phyloP scores from a whole-genome alignment of 2,329 filamentous ascomycete species.

The Colletotrichum sp. region DNA sequence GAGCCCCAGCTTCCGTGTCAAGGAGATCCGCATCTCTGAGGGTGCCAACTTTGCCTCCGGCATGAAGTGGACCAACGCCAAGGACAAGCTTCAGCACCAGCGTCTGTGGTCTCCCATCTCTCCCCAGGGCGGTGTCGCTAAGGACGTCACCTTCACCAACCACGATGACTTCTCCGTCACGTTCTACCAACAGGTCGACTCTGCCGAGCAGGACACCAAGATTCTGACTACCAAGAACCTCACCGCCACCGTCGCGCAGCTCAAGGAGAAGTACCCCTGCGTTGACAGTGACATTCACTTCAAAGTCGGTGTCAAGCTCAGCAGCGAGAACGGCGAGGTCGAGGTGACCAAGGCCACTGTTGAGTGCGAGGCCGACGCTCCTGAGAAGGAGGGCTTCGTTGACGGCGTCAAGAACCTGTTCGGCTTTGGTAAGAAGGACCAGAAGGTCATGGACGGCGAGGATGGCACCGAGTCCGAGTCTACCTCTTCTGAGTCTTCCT shows the following conservation, averaged over 20 bases:
- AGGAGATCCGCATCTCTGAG: constrained; percentile 90
- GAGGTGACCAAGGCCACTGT: constrained; percentile 77
- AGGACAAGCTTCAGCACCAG: constrained; percentile 76
- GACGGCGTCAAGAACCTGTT: constrained; percentile 97
- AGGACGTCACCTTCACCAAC: constrained; percentile 85
- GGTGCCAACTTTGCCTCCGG: constrained; percentile 74
- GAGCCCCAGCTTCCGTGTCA: constrained; percentile 95
- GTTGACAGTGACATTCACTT: constrained; percentile 77
- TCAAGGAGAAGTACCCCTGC: constrained; percentile 82
- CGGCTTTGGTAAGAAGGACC: constrained; percentile 89
- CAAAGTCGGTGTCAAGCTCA: constrained; percentile 78
- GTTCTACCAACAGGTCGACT: constrained; percentile 76
- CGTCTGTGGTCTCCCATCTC: constrained; percentile 83
- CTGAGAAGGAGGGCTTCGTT: constrained; percentile 79
- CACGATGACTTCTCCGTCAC: constrained; percentile 80
- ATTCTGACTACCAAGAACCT: constrained; percentile 81
- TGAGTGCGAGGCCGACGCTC: constrained; percentile 81
- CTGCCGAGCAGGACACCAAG: constrained; percentile 65
- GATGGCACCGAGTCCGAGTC: constrained; percentile 41
- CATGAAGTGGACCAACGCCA: constrained; percentile 74
- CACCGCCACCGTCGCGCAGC: constrained; percentile 78
- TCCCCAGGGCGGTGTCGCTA: constrained; percentile 74
- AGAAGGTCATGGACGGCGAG: constrained; percentile 72
- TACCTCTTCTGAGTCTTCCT: constrained; percentile 49
- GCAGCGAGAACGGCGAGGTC: constrained; percentile 76